Base-by-base conservation (phyloP, 2,329 filamentous ascomycete species). In the Apiospora malaysiana region DNA sequence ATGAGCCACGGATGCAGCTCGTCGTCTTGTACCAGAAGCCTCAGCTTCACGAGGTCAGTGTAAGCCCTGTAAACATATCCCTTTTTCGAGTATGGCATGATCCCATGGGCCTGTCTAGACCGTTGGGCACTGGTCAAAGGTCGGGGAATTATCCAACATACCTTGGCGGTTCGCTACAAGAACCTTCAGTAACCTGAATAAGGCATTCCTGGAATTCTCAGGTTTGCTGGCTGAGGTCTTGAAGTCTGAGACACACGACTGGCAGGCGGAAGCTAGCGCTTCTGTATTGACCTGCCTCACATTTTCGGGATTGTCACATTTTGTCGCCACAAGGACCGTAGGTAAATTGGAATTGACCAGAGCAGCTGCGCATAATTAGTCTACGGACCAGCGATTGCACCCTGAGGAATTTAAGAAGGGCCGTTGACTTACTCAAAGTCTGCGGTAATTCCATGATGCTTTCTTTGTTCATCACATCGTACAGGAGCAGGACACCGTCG, bases 401-500 rank as follows among this genome's bases (percentile, higher is more conserved):
- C 18, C n/a, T 25, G 8, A 66, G 69, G 46, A 70, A 70, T 21
- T 68, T 25, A 3, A 66, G 40, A 56, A 47, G 4, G 65, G 51
- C 68, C 68, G 70, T 69, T 70, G 71, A 89, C 92, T 89, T 87
- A 97, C 95, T 90, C 79, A 97, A 85, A 73, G 93, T 90, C 76
- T 92, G 89, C 51, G 93, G 91, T 70, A 97, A 85, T 72, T 92
- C 89, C 71, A 88, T 87, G 76, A 97, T 89, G 79, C 91, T 95
- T 72, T 91, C 89, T 75, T 90, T 88, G 79, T 93, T 92, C 81
- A 91, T 93, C 63, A 97, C 92, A 86, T 98, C 94, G 85, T 97
- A 97, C 67, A 98, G 84, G 71, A 95, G 89, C 76, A 98, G 83
- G 65, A 93, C 94, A 25, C 93, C 95, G 77, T 98, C 93, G 77